These are phyloP conservation scores for Starmera amethionina DNA, from an alignment of 805 yeast genomes.

Conservation along the genomic window DNA sequence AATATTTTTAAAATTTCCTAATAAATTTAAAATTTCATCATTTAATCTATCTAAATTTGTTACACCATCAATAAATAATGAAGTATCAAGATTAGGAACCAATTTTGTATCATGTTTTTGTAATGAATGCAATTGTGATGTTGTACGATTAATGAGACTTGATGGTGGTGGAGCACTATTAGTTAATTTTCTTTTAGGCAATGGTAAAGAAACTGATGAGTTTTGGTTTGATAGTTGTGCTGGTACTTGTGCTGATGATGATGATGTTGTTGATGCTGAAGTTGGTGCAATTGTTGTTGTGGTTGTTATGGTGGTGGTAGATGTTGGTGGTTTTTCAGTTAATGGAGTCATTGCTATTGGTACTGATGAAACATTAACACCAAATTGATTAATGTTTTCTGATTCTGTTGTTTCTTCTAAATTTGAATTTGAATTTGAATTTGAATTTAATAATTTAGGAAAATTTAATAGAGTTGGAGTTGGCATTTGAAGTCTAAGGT, in stretches of 20 bases:
- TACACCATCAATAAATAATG: slow-evolving; percentile 14
- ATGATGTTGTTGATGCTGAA: not conserved
- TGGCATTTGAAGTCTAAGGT: slow-evolving; percentile 67
- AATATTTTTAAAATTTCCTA: slow-evolving; percentile 12
- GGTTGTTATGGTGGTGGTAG: slow-evolving; percentile 1
- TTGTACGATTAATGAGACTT: no score
- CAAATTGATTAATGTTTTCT: slow-evolving; percentile 56
- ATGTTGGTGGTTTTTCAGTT: slow-evolving; percentile 37
- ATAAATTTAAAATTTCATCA: slow-evolving; percentile 14
- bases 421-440: slow-evolving; percentile 18
- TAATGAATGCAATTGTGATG: no score
- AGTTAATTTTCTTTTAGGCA: no score
- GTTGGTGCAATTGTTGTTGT: slow-evolving; percentile 1
- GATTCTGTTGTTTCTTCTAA: slow-evolving; percentile 11
- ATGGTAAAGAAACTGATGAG: no score
- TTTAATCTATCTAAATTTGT: slow-evolving; percentile 16
- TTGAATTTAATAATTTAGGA: slow-evolving; percentile 21
- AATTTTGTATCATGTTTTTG: no score
- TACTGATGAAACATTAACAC: slow-evolving; percentile 41
- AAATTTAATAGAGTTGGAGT: slow-evolving; percentile 39
- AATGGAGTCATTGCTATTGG: slow-evolving; percentile 77
- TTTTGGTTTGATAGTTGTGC: not conserved
- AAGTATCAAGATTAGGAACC: slow-evolving; percentile 9
- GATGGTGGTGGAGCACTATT: no score
- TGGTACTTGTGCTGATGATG: not conserved